Evolutionary conservation across 2,329 filamentous ascomycete species (phyloP).

Genomic region (Decorospora gaudefroyi): DNA sequence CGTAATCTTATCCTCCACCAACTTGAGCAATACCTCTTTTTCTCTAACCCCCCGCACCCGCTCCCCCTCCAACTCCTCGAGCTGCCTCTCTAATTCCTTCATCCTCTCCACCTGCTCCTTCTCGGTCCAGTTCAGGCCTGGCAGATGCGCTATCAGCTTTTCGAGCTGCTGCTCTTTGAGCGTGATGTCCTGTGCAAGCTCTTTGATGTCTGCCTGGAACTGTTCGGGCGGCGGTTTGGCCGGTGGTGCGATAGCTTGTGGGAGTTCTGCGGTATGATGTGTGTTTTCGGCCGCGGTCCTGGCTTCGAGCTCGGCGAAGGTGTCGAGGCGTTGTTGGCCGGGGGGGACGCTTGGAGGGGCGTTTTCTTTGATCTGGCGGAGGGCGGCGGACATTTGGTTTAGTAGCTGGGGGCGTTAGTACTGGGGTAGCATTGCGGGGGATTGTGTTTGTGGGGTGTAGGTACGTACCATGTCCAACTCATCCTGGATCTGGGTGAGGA

Average conservation of each 20-base stretch:
- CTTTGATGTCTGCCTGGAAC: constrained; percentile 68
- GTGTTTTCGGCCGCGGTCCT: constrained; percentile 29
- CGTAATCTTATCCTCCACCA: constrained; percentile 56
- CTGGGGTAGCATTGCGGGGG: too few relatives aligned
- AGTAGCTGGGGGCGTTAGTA: constrained; percentile 45
- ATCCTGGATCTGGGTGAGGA: constrained; percentile 82
- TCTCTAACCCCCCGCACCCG: constrained; percentile 49
- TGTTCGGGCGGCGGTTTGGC: constrained; percentile 47
- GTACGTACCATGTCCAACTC: constrained; percentile 73
- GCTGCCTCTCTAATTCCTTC: constrained; percentile 50
- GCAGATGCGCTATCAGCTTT: constrained; percentile 71
- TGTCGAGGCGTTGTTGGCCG: constrained; percentile 49
- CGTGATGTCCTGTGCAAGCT: constrained; percentile 76
- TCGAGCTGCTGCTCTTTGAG: constrained; percentile 84
- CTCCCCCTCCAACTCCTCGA: constrained; percentile 51
- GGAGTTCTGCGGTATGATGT: constrained; percentile 17
- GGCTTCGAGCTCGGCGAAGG: constrained; percentile 40
- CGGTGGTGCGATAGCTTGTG: constrained; percentile 14
- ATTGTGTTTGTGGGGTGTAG: background rate
- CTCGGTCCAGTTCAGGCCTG: constrained; percentile 78
- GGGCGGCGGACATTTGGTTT: constrained; percentile 53
- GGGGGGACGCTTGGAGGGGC: constrained; percentile 51
- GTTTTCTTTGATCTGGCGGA: constrained; percentile 52
- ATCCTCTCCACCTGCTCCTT: constrained; percentile 70
- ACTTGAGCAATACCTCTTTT: constrained; percentile 49